Evolutionary conservation across 306 rosid species (phyloP).

Genomic region (Dryas alaskensis): DNA sequence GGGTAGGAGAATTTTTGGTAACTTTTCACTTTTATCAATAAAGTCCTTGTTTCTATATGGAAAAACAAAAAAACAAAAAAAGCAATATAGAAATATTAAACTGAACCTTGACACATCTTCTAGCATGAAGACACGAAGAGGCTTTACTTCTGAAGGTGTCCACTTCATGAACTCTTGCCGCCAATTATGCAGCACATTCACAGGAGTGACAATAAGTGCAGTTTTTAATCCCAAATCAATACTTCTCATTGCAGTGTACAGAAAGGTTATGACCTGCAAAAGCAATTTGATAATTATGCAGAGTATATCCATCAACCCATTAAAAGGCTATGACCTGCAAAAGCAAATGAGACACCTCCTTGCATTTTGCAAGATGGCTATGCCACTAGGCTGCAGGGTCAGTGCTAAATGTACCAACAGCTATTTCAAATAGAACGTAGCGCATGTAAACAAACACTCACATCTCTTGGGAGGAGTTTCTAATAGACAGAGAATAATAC

Average conservation of each 20-base stretch:
- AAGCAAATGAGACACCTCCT: not conserved
- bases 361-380: not conserved
- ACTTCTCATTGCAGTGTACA: conserved; percentile 91
- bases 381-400: not conserved
- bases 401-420: not conserved
- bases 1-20: not conserved
- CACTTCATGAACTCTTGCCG: conserved; percentile 89
- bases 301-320: conserved; percentile 24
- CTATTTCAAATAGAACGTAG: not conserved
- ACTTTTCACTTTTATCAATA: not conserved
- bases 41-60: not conserved
- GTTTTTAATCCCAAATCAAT: conserved; percentile 86
- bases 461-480: not conserved
- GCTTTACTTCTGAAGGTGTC: conserved; percentile 84
- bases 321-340: not conserved
- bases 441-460: not conserved
- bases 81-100: not conserved
- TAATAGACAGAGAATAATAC: conserved; percentile 35
- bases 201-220: conserved; percentile 90
- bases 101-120: conserved; percentile 85
- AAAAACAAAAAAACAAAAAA: not conserved
- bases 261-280: conserved; percentile 84
- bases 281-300: conserved; percentile 29
- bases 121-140: conserved; percentile 80
- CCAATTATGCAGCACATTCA: conserved; percentile 96